A percentile compares a stretch with the other conserved stretches of the same genome.
phyloP scores from a whole-genome alignment of 2,329 filamentous ascomycete genomes.

The Alternaria atra region DNA sequence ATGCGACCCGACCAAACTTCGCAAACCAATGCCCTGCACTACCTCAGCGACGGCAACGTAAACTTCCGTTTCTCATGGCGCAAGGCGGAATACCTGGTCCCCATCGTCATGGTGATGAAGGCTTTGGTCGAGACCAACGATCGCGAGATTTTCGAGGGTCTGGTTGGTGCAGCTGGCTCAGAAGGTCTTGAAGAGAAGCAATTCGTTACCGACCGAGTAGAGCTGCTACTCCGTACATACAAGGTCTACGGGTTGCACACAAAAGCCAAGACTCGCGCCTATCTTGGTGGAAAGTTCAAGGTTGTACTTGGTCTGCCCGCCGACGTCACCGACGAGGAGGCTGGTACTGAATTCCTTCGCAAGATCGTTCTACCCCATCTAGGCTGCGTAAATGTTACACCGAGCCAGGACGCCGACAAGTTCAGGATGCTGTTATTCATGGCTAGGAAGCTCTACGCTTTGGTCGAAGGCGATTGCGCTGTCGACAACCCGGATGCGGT shows the following conservation, averaged over 20 bases:
- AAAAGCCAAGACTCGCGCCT: slow-evolving; percentile 81
- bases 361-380: slow-evolving; percentile 92
- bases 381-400: slow-evolving; percentile 83
- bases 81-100: slow-evolving; percentile 96
- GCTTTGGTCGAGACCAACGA: slow-evolving; percentile 96
- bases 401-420: slow-evolving; percentile 87
- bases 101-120: slow-evolving; percentile 96
- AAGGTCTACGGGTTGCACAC: slow-evolving; percentile 88
- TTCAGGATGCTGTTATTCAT: slow-evolving; percentile 95
- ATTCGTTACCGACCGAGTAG: slow-evolving; percentile 93
- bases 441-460: slow-evolving; percentile 91
- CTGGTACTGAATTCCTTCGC: slow-evolving; percentile 88
- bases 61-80: slow-evolving; percentile 98
- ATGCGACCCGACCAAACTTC: slow-evolving; percentile 98
- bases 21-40: slow-evolving; percentile 96
- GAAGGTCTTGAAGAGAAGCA: slow-evolving; percentile 82
- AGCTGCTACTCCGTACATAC: slow-evolving; percentile 90
- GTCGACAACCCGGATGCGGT: slow-evolving; percentile 97
- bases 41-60: slow-evolving; percentile 93
- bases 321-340: slow-evolving; percentile 86
- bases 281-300: slow-evolving; percentile 89
- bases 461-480: slow-evolving; percentile 91
- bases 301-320: slow-evolving; percentile 85
- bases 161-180: slow-evolving; percentile 80
- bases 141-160: slow-evolving; percentile 91